Evolutionary conservation across 106 monocot species (phyloP).

Genomic region (Dioscorea dumetorum): DNA sequence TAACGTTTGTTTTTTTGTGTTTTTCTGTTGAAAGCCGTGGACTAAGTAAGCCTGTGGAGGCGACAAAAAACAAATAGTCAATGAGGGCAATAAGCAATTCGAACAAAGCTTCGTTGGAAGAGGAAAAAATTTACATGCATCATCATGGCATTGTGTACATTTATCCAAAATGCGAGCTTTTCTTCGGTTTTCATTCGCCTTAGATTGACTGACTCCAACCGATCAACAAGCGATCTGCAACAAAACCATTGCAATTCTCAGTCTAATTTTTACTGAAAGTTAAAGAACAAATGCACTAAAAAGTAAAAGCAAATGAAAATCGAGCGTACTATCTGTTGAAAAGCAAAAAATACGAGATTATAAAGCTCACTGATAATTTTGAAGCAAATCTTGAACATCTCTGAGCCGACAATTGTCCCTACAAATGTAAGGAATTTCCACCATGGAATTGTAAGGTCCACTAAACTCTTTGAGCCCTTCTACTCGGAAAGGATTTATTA

Average conservation of each 20-base stretch:
- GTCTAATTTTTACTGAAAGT: neutral
- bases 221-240: conserved; percentile 54
- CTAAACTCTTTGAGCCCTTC: conserved; percentile 87
- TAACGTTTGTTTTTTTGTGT: conserved; percentile 39
- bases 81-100: too few species aligned
- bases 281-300: neutral
- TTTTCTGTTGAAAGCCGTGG: conserved; percentile 65
- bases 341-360: neutral
- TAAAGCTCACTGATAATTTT: conserved; percentile 52
- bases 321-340: neutral
- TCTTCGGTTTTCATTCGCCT: conserved; percentile 70
- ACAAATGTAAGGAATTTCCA: conserved; percentile 69
- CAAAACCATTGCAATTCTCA: neutral
- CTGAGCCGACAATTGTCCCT: conserved; percentile 31
- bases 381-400: conserved; percentile 52
- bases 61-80: neutral
- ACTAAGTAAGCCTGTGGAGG: conserved; percentile 66
- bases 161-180: conserved; percentile 94
- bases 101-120: neutral
- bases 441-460: conserved; percentile 90
- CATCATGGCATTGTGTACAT: conserved; percentile 86
- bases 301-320: neutral
- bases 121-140: conserved; percentile 71
- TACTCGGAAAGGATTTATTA: conserved; percentile 84
- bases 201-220: conserved; percentile 55